Base-by-base conservation (phyloP, 768 basidiomycete species). In the Lactifluus volemus region DNA sequence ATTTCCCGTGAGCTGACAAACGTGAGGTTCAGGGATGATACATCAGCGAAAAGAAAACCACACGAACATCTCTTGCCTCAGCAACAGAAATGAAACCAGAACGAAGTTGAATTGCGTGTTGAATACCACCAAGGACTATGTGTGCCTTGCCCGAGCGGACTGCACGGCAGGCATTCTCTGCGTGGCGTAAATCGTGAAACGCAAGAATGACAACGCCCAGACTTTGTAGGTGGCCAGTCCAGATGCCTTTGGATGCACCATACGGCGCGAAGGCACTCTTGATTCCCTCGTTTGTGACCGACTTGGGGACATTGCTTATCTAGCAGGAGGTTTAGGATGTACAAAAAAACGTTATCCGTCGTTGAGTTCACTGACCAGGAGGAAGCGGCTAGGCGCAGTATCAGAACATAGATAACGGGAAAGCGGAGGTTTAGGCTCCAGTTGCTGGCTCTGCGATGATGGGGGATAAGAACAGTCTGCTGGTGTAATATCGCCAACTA, bases 301-400 rank as follows among this genome's bases (percentile, higher is more conserved):
- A 4, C 5, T 55, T 49, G 36, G 59, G 58, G 19, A 60, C 34
- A 32, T 59, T 45, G 30, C 64, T 72, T 34, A 71, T 67, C 48
- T 58, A 44, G 34, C 21, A 61, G 58, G 29, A 56, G 4, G 41
- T 12, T 65, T 6, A 45, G 53, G 32, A 52, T 17, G 32, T 0
- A 41, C 44, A 55, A n/a, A 54, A 45, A 45, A 38, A 7, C 19
- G 9, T 19, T 10, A 9, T 19, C 4, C 5, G 17, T 5, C 3
- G 30, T 25, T 12, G 45, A 36, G 29, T 3, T 17, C 19, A 60
- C 69, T 60, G 19, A 70, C 70, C 61, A 66, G 60, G 21, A 68
- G 65, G 68, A 66, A 60, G 72, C 74, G 51, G 65, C 72, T 65
- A 67, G 72, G 68, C 5, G 48, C 39, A 19, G 64, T 45, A 29